Evolutionary conservation across 495 filamentous ascomycete species (phyloP).

Genomic region (Penicillium longicatenatum): DNA sequence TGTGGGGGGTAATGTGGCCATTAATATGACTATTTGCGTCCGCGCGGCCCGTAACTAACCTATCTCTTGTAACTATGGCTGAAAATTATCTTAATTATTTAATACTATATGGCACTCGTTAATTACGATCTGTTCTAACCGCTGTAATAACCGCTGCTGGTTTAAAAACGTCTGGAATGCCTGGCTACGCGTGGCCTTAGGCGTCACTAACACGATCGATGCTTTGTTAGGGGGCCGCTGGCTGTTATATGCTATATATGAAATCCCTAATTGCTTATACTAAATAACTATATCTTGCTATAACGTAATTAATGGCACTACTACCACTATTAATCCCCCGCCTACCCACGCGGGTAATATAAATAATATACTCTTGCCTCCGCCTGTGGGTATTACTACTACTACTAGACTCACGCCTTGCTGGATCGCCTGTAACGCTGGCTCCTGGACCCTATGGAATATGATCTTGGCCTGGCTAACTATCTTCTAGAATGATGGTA

Average conservation of each 20-base stretch:
- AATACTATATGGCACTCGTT: neutral
- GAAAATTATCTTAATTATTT: neutral
- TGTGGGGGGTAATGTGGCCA: neutral
- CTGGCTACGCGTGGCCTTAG: neutral
- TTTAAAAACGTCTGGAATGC: neutral
- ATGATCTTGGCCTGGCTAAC: neutral
- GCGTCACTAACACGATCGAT: neutral
- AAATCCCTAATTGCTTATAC: neutral
- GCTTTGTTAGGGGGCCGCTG: neutral
- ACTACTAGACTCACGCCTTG: neutral
- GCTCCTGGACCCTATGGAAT: neutral
- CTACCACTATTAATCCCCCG: neutral
- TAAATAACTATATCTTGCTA: neutral
- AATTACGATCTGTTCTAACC: neutral
- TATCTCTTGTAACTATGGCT: neutral
- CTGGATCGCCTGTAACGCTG: neutral
- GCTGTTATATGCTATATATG: neutral
- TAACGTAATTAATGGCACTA: neutral
- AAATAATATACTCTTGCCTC: neutral
- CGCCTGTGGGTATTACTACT: neutral
- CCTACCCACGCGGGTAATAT: neutral
- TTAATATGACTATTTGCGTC: neutral
- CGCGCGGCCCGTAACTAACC: neutral
- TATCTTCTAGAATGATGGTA: neutral
- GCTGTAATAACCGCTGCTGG: neutral